Conservation (phyloP, 2,329 filamentous ascomycete genomes). For the Emmonsiellopsis sp. region DNA sequence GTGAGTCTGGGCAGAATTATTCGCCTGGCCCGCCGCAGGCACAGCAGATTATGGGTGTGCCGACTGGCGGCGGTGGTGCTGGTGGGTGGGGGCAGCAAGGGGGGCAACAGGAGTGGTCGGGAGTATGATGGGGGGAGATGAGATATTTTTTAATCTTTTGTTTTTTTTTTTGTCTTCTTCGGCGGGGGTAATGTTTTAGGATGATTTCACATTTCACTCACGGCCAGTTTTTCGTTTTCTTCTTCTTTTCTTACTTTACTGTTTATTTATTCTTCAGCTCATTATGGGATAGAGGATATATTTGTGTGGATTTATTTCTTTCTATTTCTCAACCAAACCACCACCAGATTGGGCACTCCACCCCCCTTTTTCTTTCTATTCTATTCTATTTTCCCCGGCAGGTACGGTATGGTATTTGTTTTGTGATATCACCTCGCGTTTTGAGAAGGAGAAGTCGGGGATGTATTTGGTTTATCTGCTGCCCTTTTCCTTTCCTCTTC, state of each 20-base stretch:
- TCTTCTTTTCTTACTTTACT: neutral
- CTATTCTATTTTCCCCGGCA: neutral
- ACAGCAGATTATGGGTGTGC: constrained; percentile 22
- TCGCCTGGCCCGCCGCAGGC: constrained; percentile 7
- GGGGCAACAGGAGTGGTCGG: constrained; percentile 3
- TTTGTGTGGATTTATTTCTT: neutral
- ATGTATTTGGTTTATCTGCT: too few species aligned
- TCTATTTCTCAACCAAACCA: neutral
- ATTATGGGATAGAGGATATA: neutral
- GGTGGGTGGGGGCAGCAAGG: constrained; percentile 6
- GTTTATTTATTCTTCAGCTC: neutral
- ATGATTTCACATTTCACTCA: neutral
- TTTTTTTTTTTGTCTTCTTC: constrained; percentile 6
- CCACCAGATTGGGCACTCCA: neutral
- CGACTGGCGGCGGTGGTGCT: constrained; percentile 14
- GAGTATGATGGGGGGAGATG: constrained; percentile 6
- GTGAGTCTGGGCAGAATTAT: constrained; percentile 25
- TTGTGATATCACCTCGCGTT: too few species aligned
- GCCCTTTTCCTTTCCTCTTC: too few species aligned
- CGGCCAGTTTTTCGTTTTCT: constrained; percentile 10
- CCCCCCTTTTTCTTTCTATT: neutral
- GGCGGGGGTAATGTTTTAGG: neutral
- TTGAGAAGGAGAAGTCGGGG: too few species aligned
- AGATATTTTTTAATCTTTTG: neutral
- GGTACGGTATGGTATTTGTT: too few species aligned